Evolutionary conservation across 148 eudicot genomes (phyloP).

Genomic region (Drosera capensis): DNA sequence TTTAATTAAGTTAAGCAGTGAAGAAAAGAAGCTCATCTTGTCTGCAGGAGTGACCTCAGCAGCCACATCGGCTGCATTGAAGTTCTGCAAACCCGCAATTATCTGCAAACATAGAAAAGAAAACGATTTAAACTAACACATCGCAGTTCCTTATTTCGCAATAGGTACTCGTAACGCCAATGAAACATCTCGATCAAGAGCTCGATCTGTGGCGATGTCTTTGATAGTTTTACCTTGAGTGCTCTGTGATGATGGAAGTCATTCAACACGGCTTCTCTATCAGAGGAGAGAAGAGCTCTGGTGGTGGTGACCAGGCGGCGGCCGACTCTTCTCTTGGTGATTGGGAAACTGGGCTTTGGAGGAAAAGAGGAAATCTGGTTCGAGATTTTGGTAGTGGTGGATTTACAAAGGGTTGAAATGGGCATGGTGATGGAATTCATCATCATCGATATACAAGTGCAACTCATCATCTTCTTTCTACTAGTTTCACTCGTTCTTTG

Average conservation of each 20-base stretch:
- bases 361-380: neutral
- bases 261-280: neutral
- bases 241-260: neutral
- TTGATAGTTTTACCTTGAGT: neutral
- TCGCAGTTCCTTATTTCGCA: neutral
- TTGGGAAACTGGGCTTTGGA: neutral
- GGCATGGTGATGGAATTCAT: no score
- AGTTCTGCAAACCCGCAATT: slow-evolving; percentile 82
- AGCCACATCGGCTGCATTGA: slow-evolving; percentile 64
- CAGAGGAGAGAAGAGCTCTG: neutral
- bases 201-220: neutral
- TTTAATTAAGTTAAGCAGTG: no score
- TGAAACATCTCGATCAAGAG: neutral
- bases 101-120: slow-evolving; percentile 30
- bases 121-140: neutral
- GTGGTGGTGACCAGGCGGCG: no score
- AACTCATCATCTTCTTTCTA: no score
- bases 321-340: neutral
- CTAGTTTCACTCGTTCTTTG: no score
- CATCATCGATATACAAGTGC: no score
- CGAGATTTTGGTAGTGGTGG: no score
- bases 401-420: no score
- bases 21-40: slow-evolving; percentile 35
- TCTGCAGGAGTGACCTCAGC: slow-evolving; percentile 86
- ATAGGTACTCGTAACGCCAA: neutral